A percentile compares a stretch with the other conserved stretches of the same genome.
Evolutionary conservation across 2,329 filamentous ascomycete genomes (phyloP).

Genomic region (Fusarium concolor): DNA sequence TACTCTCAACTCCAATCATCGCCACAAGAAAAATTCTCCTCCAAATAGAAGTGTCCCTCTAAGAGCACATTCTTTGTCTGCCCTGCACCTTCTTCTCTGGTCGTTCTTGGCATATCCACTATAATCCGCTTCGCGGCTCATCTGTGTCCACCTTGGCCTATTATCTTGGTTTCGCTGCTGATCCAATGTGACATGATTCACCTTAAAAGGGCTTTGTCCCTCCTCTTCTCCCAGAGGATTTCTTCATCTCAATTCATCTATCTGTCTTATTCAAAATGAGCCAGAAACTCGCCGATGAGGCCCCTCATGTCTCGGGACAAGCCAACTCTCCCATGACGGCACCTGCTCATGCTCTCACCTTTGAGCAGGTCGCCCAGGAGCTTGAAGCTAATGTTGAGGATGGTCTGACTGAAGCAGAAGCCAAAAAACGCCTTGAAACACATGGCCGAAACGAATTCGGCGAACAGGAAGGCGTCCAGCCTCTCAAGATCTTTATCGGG

Average conservation of each 20-base stretch:
- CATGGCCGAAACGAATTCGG: slow-evolving; percentile 74
- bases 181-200: not conserved
- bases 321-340: slow-evolving; percentile 41
- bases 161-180: not conserved
- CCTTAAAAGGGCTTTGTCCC: slow-evolving; percentile 11
- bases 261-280: slow-evolving; percentile 21
- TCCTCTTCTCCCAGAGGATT: rapidly evolving
- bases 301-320: slow-evolving; percentile 39
- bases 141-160: not conserved
- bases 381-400: slow-evolving; percentile 25
- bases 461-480: slow-evolving; percentile 68
- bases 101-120: slow-evolving; percentile 21
- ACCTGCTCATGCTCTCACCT: slow-evolving; percentile 39
- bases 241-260: not conserved
- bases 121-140: slow-evolving; percentile 1
- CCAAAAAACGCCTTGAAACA: slow-evolving; percentile 63
- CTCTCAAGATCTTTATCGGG: slow-evolving; percentile 71
- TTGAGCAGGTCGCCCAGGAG: slow-evolving; percentile 34
- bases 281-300: slow-evolving; percentile 24
- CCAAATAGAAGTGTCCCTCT: slow-evolving; percentile 18
- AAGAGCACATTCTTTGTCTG: not conserved
- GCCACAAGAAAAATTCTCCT: slow-evolving; percentile 25
- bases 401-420: slow-evolving; percentile 46
- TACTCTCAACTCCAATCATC: not conserved
- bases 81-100: slow-evolving; percentile 1